Percentiles rank a stretch among this genome's conserved stretches.
Evolutionary conservation across 495 filamentous ascomycete genomes (phyloP).

Genomic region (Chaetomium fimeti): DNA sequence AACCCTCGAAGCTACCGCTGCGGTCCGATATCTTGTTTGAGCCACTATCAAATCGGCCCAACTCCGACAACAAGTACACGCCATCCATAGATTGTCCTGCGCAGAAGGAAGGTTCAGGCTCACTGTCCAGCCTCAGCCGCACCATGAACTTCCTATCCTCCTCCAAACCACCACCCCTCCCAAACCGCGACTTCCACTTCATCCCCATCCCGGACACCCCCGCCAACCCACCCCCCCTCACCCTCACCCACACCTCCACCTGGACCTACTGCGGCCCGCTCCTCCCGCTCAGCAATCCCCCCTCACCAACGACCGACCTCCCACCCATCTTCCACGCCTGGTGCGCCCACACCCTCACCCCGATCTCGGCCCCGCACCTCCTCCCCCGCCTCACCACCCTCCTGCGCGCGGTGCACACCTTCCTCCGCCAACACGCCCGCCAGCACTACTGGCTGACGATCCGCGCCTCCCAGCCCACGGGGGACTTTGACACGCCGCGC

Average conservation of each 20-base stretch:
- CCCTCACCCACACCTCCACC: constrained; percentile 1
- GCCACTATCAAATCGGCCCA: too few relatives aligned
- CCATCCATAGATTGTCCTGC: too few relatives aligned
- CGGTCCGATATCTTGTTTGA: too few relatives aligned
- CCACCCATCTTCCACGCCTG: constrained; percentile 4
- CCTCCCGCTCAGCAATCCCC: background rate
- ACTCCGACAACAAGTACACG: too few relatives aligned
- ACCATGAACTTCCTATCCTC: too few relatives aligned
- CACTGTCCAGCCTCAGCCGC: background rate
- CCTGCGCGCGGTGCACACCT: constrained; percentile 29
- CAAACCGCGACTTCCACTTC: constrained; percentile 2
- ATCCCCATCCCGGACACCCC: constrained; percentile 5
- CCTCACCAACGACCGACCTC: background rate
- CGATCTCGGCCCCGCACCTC: background rate
- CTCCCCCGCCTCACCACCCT: constrained; percentile 28
- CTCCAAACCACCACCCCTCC: constrained; percentile 3
- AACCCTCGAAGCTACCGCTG: too few relatives aligned
- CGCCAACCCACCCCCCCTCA: background rate
- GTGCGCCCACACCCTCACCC: background rate
- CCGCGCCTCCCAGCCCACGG: constrained; percentile 36
- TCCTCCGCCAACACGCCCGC: constrained; percentile 27
- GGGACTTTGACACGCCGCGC: constrained; percentile 35
- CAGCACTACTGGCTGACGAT: constrained; percentile 40
- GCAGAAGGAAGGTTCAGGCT: too few relatives aligned
- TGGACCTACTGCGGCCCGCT: constrained; percentile 20